Evolutionary conservation across 768 basidiomycete genomes (phyloP), one percentile per base, ranked within the genome.

Genomic region (Termitomyces sp.): DNA sequence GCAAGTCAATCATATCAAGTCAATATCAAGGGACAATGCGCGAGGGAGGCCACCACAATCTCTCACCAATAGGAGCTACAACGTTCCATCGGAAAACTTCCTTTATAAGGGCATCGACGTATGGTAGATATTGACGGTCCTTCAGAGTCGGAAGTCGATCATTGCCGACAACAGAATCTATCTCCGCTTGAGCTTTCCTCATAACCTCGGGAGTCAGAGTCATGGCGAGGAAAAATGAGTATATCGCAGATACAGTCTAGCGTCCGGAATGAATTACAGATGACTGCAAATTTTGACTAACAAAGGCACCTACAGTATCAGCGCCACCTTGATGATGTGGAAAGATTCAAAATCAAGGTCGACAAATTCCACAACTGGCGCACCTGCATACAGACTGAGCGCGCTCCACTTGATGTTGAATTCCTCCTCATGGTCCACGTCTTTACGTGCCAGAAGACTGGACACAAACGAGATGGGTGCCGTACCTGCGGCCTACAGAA

Each of bases 391-490:
- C 13, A 82, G 64, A 45, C 80, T 79, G 22, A 76, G 75, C 28
- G 80, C 74, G 38, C 85, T 80, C 82, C 85, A 86, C 67, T 85
- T 87, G 59, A 88, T 72, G 57, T 82, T 78, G 56, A 76, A 68
- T 56, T 87, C 84, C 57, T 86, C 83, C 54, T 84, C 80, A 10
- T 69, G 69, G 45, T 70, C 77, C 30, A 82, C 65, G 9, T 72
- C 67, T 63, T 77, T 79, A 33, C 71, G 74, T 63, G 85, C 77
- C 16, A 87, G 75, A 50, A 84, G 68, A 30, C 74, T 72, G 20
- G 84, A 84, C 1, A 80, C 77, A 66, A 84, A 87, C 6, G 85
- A 88, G 10, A 74, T 64, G n/a, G 74, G 67, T 16, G 78, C 79
- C 16, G 74, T 77, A 16, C 85, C 84, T 53, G 80, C 76, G 33